Conservation (phyloP, 805 yeast species). For the Nakazawaea wyomingensis region DNA sequence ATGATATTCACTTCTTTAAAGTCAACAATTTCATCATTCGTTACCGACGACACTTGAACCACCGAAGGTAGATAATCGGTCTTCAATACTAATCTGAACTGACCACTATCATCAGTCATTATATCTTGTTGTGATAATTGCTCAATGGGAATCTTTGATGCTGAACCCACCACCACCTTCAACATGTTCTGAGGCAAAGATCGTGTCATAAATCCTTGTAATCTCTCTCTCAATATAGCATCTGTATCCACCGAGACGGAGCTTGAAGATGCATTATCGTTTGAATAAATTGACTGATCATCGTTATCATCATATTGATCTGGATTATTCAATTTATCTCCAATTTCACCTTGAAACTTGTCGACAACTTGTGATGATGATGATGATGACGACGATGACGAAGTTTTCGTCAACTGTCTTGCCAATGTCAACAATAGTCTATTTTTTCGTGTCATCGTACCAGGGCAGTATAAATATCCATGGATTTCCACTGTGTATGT, state of each 20-base stretch:
- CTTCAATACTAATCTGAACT: slow-evolving; percentile 47
- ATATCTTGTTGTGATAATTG: slow-evolving; percentile 27
- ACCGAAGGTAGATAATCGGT: slow-evolving; percentile 59
- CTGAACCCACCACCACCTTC: slow-evolving; percentile 51
- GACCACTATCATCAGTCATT: slow-evolving; percentile 63
- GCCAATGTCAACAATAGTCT: slow-evolving; percentile 63
- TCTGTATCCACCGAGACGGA: slow-evolving; percentile 26
- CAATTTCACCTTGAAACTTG: slow-evolving; percentile 33
- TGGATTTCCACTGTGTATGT: slow-evolving; percentile 56
- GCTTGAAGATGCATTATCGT: slow-evolving; percentile 17
- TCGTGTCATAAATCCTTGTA: slow-evolving; percentile 66
- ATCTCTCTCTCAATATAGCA: slow-evolving; percentile 53
- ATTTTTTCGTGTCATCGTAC: slow-evolving; percentile 66
- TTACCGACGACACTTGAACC: slow-evolving; percentile 43
- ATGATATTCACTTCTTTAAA: slow-evolving; percentile 42
- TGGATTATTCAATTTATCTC: slow-evolving; percentile 26
- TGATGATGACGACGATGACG: slow-evolving; percentile 22
- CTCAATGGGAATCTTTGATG: slow-evolving; percentile 25
- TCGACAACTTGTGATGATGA: slow-evolving; percentile 21
- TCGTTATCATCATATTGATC: slow-evolving; percentile 15
- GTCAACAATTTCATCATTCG: slow-evolving; percentile 42
- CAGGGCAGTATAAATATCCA: slow-evolving; percentile 70
- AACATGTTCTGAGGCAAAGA: slow-evolving; percentile 55
- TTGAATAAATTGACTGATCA: slow-evolving; percentile 13
- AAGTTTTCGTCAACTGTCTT: slow-evolving; percentile 51